A percentile compares a stretch with the other conserved stretches of the same genome.
Conservation (phyloP, 805 yeast genomes). For the Maudiozyma saulgeensis region DNA sequence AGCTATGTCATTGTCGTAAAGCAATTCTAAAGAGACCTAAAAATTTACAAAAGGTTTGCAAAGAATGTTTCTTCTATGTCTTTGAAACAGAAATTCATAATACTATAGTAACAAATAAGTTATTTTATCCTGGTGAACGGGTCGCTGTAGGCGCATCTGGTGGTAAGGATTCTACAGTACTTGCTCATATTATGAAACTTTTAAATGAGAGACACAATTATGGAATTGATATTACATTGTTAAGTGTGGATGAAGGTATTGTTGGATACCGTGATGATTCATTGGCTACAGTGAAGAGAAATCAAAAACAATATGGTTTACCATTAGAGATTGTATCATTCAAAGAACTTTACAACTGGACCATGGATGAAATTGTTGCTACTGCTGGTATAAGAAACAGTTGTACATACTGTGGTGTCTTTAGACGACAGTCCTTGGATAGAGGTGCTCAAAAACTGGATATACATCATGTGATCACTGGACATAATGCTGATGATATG, state of each 20-base stretch:
- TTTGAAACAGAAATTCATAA: slow-evolving; percentile 94
- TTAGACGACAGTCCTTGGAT: slow-evolving; percentile 92
- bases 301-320: slow-evolving; percentile 74
- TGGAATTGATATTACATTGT: slow-evolving; percentile 72
- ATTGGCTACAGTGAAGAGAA: slow-evolving; percentile 90
- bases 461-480: slow-evolving; percentile 88
- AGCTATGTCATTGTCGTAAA: slow-evolving; percentile 69
- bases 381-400: slow-evolving; percentile 89
- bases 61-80: slow-evolving; percentile 77
- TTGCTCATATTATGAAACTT: slow-evolving; percentile 79
- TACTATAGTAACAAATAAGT: slow-evolving; percentile 60
- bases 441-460: slow-evolving; percentile 86
- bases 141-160: slow-evolving; percentile 99
- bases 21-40: slow-evolving; percentile 90
- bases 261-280: slow-evolving; percentile 96
- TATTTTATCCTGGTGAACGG: slow-evolving; percentile 72
- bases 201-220: slow-evolving; percentile 82
- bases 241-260: slow-evolving; percentile 94
- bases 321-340: slow-evolving; percentile 77
- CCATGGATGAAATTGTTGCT: slow-evolving; percentile 95
- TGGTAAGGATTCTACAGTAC: slow-evolving; percentile 94
- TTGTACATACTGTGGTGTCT: slow-evolving; percentile 97
- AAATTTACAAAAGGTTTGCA: slow-evolving; percentile 81
- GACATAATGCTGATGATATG: slow-evolving; percentile 98
- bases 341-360: slow-evolving; percentile 88